Conservation (phyloP, 441 rosid genomes). For the Omphalea diandra region DNA sequence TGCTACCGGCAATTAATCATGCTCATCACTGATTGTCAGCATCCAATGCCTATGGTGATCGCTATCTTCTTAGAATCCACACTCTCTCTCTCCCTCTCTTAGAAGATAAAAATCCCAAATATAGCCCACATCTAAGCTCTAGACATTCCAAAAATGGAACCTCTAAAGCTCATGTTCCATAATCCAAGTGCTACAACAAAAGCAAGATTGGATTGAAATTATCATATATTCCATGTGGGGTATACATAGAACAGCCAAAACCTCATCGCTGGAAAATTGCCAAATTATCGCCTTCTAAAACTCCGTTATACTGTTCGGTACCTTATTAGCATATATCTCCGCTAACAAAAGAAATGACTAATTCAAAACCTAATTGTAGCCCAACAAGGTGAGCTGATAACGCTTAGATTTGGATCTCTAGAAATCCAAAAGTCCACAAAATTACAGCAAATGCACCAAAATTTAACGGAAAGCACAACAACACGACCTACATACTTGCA, state of each 20-base stretch:
- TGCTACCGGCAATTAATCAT: no score
- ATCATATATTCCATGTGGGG: background rate
- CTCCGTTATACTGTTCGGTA: background rate
- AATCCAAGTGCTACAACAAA: background rate
- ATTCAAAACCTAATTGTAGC: no score
- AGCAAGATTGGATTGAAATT: slow-evolving; percentile 2
- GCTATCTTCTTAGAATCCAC: no score
- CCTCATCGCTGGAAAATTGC: background rate
- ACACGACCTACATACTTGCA: slow-evolving; percentile 45
- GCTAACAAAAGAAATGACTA: no score
- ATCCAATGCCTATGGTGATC: no score
- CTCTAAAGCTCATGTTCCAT: background rate
- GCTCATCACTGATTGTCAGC: no score
- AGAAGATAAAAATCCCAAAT: no score
- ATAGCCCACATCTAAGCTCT: background rate
- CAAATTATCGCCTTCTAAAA: background rate
- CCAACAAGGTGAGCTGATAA: no score
- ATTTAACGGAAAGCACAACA: slow-evolving; percentile 16
- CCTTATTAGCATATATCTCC: background rate
- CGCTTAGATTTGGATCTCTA: no score
- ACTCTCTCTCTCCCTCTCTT: no score
- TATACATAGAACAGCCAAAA: background rate
- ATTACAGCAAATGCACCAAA: slow-evolving; percentile 9
- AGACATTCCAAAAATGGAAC: background rate
- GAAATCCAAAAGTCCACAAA: no score